These are phyloP conservation scores for Eucommia ulmoides DNA, from an alignment of 257 asterid genomes.

Conservation along the genomic window DNA sequence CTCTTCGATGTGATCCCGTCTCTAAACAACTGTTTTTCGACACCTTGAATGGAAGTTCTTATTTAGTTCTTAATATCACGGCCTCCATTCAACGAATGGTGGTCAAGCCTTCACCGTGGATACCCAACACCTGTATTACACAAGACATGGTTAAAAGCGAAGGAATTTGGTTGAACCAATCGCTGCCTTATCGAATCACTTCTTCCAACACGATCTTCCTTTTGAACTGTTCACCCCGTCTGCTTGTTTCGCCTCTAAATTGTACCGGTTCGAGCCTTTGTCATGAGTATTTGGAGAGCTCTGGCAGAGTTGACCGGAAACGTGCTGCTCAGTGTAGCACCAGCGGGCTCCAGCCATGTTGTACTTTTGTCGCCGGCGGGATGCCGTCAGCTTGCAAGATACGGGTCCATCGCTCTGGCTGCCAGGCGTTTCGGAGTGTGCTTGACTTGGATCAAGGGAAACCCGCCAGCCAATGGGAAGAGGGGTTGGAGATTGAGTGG, in stretches of 20 bases:
- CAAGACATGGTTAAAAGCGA: conserved; percentile 24
- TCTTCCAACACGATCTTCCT: conserved; percentile 27
- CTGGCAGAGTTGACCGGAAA: conserved; percentile 19
- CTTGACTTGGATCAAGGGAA: conserved; percentile 22
- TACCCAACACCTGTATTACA: conserved; percentile 20
- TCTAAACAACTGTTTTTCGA: conserved; percentile 28
- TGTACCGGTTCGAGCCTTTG: conserved; percentile 33
- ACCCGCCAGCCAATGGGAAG: conserved; percentile 28
- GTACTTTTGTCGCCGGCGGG: conserved; percentile 37
- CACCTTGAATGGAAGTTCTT: conserved; percentile 33
- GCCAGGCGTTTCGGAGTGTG: conserved; percentile 32
- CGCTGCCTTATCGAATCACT: conserved; percentile 31
- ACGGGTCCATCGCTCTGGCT: conserved; percentile 29
- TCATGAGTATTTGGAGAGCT: conserved; percentile 28
- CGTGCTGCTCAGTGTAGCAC: conserved; percentile 25
- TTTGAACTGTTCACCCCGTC: conserved; percentile 33
- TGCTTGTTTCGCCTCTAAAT: conserved; percentile 31
- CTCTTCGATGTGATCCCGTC: conserved; percentile 23
- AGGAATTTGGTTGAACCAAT: conserved; percentile 33
- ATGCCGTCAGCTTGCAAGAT: conserved; percentile 39
- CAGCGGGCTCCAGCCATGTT: conserved; percentile 22
- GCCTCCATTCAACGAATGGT: conserved; percentile 21
- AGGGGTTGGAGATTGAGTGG: conserved; percentile 37
- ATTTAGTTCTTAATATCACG: conserved; percentile 14
- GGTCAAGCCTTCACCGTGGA: conserved; percentile 33